These are phyloP conservation scores for Sporothrix mexicana DNA, from an alignment of 2,329 filamentous ascomycete genomes.

Conservation along the genomic window DNA sequence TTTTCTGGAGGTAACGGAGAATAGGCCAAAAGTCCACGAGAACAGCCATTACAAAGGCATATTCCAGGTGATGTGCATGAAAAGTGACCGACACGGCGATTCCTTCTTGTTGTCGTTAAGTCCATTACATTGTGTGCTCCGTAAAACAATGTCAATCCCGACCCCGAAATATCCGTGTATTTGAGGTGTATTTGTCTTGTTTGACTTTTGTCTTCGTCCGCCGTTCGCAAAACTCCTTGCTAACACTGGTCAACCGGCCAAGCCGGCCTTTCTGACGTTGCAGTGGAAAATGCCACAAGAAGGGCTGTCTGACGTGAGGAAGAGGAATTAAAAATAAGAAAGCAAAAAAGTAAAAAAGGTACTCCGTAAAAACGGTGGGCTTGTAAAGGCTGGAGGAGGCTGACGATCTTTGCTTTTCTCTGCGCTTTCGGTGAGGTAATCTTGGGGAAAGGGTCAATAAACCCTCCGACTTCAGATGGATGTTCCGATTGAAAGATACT, in stretches of 20 bases:
- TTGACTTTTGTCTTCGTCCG: slow-evolving; percentile 9
- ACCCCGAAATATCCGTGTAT: slow-evolving; percentile 2
- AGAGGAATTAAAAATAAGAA: not conserved
- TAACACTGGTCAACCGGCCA: not conserved
- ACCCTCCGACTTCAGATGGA: slow-evolving; percentile 6
- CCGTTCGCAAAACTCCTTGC: not conserved
- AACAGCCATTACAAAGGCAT: not conserved
- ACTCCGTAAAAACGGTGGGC: not conserved
- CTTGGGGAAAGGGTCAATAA: slow-evolving; percentile 14
- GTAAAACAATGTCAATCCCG: not conserved
- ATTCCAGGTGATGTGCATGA: slow-evolving; percentile 6
- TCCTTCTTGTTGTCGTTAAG: not conserved
- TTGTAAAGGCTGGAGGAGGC: not conserved
- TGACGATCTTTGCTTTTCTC: not conserved
- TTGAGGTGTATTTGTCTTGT: not conserved
- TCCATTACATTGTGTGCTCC: not conserved
- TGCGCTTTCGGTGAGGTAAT: not conserved
- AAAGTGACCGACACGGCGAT: not conserved
- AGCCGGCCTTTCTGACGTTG: not conserved
- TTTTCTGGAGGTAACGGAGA: not conserved
- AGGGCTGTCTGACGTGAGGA: not conserved
- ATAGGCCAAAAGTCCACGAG: not conserved
- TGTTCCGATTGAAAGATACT: not conserved
- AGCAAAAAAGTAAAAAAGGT: not conserved
- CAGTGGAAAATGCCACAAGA: not conserved